Conservation (phyloP, 1,139 yeast genomes). For the Zygosaccharomyces pseudobailii region DNA sequence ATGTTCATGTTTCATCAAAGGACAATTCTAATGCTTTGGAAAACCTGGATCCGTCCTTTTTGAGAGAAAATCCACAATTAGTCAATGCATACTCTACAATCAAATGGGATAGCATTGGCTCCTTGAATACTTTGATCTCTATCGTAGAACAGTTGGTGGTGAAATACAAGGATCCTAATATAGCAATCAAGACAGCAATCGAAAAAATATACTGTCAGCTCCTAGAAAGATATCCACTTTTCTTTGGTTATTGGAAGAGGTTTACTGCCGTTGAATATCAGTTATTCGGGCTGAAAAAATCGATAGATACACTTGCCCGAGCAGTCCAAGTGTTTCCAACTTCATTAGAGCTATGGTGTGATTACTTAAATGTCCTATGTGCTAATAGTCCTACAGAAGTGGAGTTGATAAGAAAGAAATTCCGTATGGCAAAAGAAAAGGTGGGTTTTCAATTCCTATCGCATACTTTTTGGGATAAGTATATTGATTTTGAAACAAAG, state of each 20-base stretch:
- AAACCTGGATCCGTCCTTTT: slow-evolving; percentile 29
- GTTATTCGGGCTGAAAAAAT: slow-evolving; percentile 48
- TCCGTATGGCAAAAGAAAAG: slow-evolving; percentile 38
- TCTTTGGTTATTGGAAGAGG: slow-evolving; percentile 57
- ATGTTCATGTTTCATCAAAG: background rate
- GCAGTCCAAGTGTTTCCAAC: slow-evolving; percentile 50
- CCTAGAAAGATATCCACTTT: slow-evolving; percentile 49
- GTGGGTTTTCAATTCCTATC: slow-evolving; percentile 58
- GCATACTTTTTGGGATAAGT: slow-evolving; percentile 63
- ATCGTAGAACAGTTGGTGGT: slow-evolving; percentile 31
- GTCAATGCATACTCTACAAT: slow-evolving; percentile 20
- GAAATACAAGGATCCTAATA: slow-evolving; percentile 36
- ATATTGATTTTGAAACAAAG: slow-evolving; percentile 45
- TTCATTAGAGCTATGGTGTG: slow-evolving; percentile 63
- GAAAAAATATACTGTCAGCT: slow-evolving; percentile 38
- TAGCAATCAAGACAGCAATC: slow-evolving; percentile 29
- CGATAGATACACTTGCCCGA: slow-evolving; percentile 44
- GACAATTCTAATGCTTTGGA: slow-evolving; percentile 5
- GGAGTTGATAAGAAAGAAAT: slow-evolving; percentile 37
- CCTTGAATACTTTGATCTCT: slow-evolving; percentile 27
- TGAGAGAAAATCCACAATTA: slow-evolving; percentile 35
- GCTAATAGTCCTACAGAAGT: slow-evolving; percentile 35
- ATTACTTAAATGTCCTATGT: slow-evolving; percentile 50
- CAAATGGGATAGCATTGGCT: slow-evolving; percentile 26
- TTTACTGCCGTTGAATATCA: slow-evolving; percentile 52